Base-by-base conservation (phyloP, 2,329 filamentous ascomycete species). In the Colletotrichum tanaceti region DNA sequence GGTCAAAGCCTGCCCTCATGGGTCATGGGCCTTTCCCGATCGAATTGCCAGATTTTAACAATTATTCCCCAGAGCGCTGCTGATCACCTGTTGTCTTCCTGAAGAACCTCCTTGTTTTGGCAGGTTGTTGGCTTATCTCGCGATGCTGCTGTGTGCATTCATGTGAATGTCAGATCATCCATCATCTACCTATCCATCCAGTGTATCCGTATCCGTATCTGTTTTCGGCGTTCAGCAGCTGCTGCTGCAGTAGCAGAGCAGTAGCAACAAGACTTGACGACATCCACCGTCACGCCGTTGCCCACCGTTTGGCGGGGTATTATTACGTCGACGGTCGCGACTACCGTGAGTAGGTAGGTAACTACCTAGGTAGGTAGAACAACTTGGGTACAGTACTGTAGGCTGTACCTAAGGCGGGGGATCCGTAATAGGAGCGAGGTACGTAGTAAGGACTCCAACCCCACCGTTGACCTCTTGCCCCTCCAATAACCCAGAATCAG, bases 401-500 rank as follows among this genome's bases (percentile, higher is more conserved):
- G 46, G 41, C 28, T 58, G 41, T 41, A 22, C 41, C 28, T 18
- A 20, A 22, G 20, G 50, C 32, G 32, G 55, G 55, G 55, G 41
- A 46, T 35, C 24, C 18, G 52, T 43, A n/a, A 46, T 4, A 28
- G 47, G 47, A 28, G 24, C 10, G 18, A 47, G 14, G 38, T n/a
- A n/a, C n/a, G n/a, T n/a, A n/a, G n/a, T n/a, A 43, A 24, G 58
- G 58, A 41, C 58, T 35, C 54, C 39, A n/a, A n/a, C 57, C 49
- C 49, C 24, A 22, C 41, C 55, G 35, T 47, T 24, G 22, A 38
- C 10, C 14, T 14, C 24, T 63, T 47, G 62, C 66, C 66, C 66
- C 66, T 69, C 66, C 66, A 47, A 10, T 52, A 62, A 69, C 62
- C 66, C 66, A 69, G 66, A 69, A 60, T 53, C 62, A 22, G 53